Conservation (phyloP, 1,139 yeast genomes). For the Ogataea hybrid region DNA sequence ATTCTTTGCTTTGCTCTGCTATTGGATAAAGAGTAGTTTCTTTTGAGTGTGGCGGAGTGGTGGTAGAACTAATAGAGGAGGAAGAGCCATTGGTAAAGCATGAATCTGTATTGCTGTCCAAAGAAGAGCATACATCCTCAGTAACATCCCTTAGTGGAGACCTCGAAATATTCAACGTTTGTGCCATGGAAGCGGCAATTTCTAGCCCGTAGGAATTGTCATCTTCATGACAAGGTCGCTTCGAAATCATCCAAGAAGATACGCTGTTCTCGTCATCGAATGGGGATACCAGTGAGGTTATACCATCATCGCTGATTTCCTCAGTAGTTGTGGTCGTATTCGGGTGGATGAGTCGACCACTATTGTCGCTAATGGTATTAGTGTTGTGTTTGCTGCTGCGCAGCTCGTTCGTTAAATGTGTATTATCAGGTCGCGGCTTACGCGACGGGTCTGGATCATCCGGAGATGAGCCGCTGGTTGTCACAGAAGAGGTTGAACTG, state of each 20-base stretch:
- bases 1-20: slow-evolving; percentile 39
- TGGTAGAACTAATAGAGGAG: slow-evolving; percentile 22
- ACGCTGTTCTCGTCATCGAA: no score
- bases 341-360: not conserved
- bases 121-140: slow-evolving; percentile 34
- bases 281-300: no score
- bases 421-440: slow-evolving; percentile 24
- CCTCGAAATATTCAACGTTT: slow-evolving; percentile 33
- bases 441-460: slow-evolving; percentile 37
- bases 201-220: slow-evolving; percentile 37
- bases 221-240: slow-evolving; percentile 3
- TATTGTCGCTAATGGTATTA: slow-evolving; percentile 7
- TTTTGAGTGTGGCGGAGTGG: slow-evolving; percentile 23
- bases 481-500: slow-evolving; percentile 34
- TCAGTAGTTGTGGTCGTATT: not conserved
- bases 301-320: not conserved
- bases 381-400: slow-evolving; percentile 13
- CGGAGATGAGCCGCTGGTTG: slow-evolving; percentile 46
- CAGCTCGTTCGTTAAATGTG: slow-evolving; percentile 13
- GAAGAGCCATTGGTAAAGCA: slow-evolving; percentile 28
- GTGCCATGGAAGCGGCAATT: slow-evolving; percentile 47
- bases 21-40: slow-evolving; percentile 40
- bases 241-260: not conserved
- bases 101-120: slow-evolving; percentile 38
- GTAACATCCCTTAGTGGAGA: slow-evolving; percentile 15